Percentiles rank a stretch among this genome's conserved stretches.
phyloP scores from a whole-genome alignment of 805 yeast species.

The Saturnispora kantuleensis region DNA sequence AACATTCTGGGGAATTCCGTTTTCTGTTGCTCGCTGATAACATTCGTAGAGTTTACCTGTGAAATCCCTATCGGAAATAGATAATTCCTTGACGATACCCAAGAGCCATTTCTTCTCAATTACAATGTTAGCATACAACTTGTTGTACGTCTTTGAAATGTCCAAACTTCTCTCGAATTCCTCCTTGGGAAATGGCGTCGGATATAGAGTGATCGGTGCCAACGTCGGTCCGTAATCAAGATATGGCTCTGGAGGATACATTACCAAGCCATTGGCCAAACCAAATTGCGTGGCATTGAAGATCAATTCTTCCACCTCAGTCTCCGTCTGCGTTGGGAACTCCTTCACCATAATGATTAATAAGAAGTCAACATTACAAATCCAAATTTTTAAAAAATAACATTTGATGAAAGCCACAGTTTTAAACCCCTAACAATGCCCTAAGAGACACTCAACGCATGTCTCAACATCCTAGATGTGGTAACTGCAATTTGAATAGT shows the following conservation, averaged over 20 bases:
- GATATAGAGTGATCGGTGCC: slow-evolving; percentile 87
- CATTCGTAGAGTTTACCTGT: slow-evolving; percentile 69
- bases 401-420: too few relatives aligned
- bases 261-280: slow-evolving; percentile 68
- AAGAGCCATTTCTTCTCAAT: slow-evolving; percentile 53
- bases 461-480: too few relatives aligned
- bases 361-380: too few relatives aligned
- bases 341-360: slow-evolving; percentile 3
- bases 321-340: slow-evolving; percentile 14
- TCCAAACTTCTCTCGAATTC: slow-evolving; percentile 58
- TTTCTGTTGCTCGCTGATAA: slow-evolving; percentile 38
- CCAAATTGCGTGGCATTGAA: slow-evolving; percentile 56
- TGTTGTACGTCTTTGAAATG: slow-evolving; percentile 62
- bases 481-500: too few relatives aligned
- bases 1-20: slow-evolving; percentile 51
- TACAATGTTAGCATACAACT: slow-evolving; percentile 63
- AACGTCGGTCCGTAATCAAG: slow-evolving; percentile 34
- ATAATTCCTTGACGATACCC: slow-evolving; percentile 41
- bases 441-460: too few relatives aligned
- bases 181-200: slow-evolving; percentile 72
- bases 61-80: slow-evolving; percentile 59
- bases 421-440: too few relatives aligned
- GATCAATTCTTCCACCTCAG: slow-evolving; percentile 11
- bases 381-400: too few relatives aligned
- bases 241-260: slow-evolving; percentile 57